phyloP scores from a whole-genome alignment of 257 asterid genomes.

The Scutellaria baicalensis region DNA sequence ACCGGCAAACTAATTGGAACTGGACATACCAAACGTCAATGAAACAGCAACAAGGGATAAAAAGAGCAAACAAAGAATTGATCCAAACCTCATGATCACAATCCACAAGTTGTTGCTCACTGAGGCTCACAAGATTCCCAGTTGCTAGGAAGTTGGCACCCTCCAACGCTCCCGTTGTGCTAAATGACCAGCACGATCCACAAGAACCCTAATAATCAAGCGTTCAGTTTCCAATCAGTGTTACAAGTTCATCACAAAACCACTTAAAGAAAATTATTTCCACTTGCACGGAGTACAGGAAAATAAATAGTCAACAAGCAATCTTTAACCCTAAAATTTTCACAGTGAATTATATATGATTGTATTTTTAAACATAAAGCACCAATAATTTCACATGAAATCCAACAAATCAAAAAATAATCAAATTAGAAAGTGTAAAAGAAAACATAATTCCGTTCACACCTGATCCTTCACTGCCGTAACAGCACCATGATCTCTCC shows the following conservation, averaged over 20 bases:
- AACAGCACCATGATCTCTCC: constrained; percentile 89
- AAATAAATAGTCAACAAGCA: neutral
- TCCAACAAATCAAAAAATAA: neutral
- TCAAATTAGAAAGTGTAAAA: neutral
- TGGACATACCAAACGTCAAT: neutral
- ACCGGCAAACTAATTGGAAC: neutral
- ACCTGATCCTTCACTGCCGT: constrained; percentile 85
- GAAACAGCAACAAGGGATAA: neutral
- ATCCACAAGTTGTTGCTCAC: constrained; percentile 93
- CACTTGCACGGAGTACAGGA: neutral
- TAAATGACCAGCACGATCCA: constrained; percentile 94
- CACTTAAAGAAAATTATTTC: neutral
- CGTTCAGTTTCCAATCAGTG: neutral
- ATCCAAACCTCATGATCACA: constrained; percentile 78
- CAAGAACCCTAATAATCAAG: constrained; percentile 57
- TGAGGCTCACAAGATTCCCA: constrained; percentile 76
- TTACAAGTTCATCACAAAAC: neutral
- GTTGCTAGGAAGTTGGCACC: constrained; percentile 82
- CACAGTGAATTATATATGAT: neutral
- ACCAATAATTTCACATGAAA: neutral
- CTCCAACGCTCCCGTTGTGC: constrained; percentile 86
- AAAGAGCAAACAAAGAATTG: neutral
- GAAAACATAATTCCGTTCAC: neutral
- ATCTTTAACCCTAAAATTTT: neutral
- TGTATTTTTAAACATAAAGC: neutral